Evolutionary conservation across 2,329 filamentous ascomycete genomes (phyloP).

Genomic region (Colletotrichum destructivum): DNA sequence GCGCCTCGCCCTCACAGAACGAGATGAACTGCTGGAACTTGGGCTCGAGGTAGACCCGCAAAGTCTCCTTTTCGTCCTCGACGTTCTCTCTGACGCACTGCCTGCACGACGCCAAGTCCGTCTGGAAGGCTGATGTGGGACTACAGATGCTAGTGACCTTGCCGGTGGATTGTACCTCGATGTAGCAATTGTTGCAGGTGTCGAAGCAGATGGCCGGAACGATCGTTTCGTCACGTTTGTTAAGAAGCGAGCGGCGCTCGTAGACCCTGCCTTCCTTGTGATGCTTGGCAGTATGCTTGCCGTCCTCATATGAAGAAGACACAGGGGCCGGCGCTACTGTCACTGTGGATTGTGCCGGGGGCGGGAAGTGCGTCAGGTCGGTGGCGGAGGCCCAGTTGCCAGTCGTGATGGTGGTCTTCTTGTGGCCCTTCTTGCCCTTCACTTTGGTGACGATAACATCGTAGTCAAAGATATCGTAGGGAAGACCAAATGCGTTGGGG

Average conservation of each 20-base stretch:
- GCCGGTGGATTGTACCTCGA: constrained; percentile 64
- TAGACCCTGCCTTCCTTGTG: constrained; percentile 37
- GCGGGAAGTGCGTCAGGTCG: constrained; percentile 59
- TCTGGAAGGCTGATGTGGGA: constrained; percentile 57
- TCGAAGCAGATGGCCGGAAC: constrained; percentile 66
- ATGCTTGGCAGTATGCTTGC: constrained; percentile 39
- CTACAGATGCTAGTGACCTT: constrained; percentile 64
- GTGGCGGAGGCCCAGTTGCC: constrained; percentile 71
- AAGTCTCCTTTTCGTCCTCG: constrained; percentile 47
- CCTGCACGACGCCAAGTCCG: constrained; percentile 55
- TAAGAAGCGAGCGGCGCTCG: constrained; percentile 43
- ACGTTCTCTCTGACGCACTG: constrained; percentile 56
- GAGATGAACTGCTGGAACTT: constrained; percentile 61
- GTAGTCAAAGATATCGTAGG: constrained; percentile 72
- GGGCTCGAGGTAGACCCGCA: constrained; percentile 53
- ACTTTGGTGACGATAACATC: constrained; percentile 55
- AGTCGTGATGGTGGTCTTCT: constrained; percentile 63
- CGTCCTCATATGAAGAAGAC: not conserved
- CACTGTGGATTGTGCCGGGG: constrained; percentile 46
- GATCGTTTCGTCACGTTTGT: constrained; percentile 58
- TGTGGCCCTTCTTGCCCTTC: constrained; percentile 51
- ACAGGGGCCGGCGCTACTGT: constrained; percentile 27
- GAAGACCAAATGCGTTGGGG: constrained; percentile 73
- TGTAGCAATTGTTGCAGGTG: constrained; percentile 65
- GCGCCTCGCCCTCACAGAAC: constrained; percentile 58